phyloP scores from a whole-genome alignment of 2,329 filamentous ascomycete species.

The Pochonia chlamydosporia region DNA sequence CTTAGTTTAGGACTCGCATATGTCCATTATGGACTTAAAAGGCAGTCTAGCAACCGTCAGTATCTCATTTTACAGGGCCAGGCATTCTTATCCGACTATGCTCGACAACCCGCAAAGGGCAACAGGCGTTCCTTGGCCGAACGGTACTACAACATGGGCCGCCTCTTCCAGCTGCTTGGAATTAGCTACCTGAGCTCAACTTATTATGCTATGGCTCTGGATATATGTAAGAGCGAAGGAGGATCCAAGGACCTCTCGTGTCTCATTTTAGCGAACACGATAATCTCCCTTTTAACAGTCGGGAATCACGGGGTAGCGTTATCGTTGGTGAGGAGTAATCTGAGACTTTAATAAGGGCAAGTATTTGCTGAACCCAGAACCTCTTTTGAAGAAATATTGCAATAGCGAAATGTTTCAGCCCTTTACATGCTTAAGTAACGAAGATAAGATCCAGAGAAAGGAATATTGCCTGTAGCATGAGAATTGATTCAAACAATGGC shows the following conservation, averaged over 20 bases:
- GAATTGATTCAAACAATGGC: too few species aligned
- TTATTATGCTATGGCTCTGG: conserved; percentile 52
- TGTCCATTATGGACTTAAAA: conserved; percentile 82
- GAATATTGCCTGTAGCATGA: too few species aligned
- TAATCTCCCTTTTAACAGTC: conserved; percentile 24
- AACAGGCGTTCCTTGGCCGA: conserved; percentile 19
- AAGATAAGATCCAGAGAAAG: too few species aligned
- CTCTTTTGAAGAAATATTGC: too few species aligned
- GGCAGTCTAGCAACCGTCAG: conserved; percentile 85
- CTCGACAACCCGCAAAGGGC: conserved; percentile 12
- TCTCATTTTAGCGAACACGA: conserved; percentile 26
- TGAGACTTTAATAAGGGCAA: conserved; percentile 20
- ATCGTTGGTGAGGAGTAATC: conserved; percentile 19
- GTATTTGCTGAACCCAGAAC: too few species aligned
- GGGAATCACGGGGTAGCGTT: conserved; percentile 22
- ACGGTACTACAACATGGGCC: conserved; percentile 32
- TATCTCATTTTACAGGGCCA: conserved; percentile 82
- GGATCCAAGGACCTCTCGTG: conserved; percentile 18
- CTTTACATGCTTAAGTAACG: too few species aligned
- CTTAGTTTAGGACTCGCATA: conserved; percentile 80
- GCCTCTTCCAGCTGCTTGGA: conserved; percentile 31
- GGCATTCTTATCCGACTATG: conserved; percentile 58
- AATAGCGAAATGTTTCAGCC: too few species aligned
- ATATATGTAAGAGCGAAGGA: conserved; percentile 4
- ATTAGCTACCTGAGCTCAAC: conserved; percentile 54